A percentile compares a stretch with the other conserved stretches of the same genome.
Evolutionary conservation across 306 rosid genomes (phyloP).

Genomic region (Vigna unguiculata): DNA sequence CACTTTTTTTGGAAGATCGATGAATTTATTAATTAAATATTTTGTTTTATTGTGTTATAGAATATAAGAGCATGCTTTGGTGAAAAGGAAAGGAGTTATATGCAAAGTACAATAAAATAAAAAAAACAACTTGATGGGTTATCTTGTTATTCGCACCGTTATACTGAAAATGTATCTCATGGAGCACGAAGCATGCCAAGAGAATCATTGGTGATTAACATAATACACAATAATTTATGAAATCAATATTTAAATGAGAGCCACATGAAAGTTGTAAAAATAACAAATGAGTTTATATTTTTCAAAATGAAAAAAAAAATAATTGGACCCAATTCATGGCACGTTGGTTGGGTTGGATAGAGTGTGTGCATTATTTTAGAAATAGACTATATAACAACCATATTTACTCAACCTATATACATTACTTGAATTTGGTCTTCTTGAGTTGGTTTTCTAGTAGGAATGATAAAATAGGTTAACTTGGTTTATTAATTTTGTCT

Average conservation of each 20-base stretch:
- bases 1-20: background rate
- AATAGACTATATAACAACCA: background rate
- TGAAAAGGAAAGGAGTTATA: constrained; percentile 2
- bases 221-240: background rate
- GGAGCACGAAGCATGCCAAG: constrained; percentile 7
- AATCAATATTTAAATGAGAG: background rate
- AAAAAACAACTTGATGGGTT: background rate
- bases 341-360: background rate
- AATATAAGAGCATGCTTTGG: background rate
- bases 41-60: background rate
- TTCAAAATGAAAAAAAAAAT: background rate
- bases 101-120: constrained; percentile 13
- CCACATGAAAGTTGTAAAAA: background rate
- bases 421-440: background rate
- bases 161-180: background rate
- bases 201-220: background rate
- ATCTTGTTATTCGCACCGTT: background rate
- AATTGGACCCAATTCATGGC: background rate
- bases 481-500: too few species aligned
- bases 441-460: too few species aligned
- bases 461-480: too few species aligned
- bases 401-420: background rate
- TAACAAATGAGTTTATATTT: background rate
- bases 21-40: background rate
- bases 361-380: background rate